Conservation (phyloP, 2,329 filamentous ascomycete species). For the Epicoccum nigrum region DNA sequence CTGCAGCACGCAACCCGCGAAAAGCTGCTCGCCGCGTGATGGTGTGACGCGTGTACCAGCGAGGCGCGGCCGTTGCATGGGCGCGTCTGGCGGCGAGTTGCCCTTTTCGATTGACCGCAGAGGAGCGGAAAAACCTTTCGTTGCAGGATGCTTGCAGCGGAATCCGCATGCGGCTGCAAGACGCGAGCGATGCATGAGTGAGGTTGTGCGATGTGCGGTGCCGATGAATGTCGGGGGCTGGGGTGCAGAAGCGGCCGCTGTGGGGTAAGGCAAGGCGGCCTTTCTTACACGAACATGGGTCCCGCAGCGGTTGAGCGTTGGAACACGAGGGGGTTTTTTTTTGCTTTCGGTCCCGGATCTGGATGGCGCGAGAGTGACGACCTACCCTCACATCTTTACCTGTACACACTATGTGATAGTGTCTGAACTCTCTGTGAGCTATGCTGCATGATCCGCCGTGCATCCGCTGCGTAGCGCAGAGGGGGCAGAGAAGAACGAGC, state of each 20-base stretch:
- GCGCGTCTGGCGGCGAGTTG: no score
- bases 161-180: neutral
- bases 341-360: neutral
- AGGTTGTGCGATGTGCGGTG: conserved; percentile 1
- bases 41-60: conserved; percentile 14
- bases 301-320: conserved; percentile 6
- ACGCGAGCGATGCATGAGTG: neutral
- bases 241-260: conserved; percentile 16
- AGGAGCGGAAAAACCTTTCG: no score
- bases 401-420: neutral
- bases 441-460: neutral
- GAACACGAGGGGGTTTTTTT: conserved; percentile 1
- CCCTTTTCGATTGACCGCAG: no score
- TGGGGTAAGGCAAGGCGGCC: conserved; percentile 6
- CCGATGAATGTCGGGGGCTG: conserved; percentile 5
- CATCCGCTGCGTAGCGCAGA: neutral
- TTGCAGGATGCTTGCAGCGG: neutral
- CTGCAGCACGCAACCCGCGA: conserved; percentile 5
- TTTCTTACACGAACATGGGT: neutral
- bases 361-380: neutral
- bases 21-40: neutral
- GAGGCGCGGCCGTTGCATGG: no score
- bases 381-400: neutral
- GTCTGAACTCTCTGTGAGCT: neutral
- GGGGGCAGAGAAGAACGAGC: conserved; percentile 4